These are phyloP conservation scores for Cicer bijugum DNA, from an alignment of 306 rosid genomes.

Conservation along the genomic window DNA sequence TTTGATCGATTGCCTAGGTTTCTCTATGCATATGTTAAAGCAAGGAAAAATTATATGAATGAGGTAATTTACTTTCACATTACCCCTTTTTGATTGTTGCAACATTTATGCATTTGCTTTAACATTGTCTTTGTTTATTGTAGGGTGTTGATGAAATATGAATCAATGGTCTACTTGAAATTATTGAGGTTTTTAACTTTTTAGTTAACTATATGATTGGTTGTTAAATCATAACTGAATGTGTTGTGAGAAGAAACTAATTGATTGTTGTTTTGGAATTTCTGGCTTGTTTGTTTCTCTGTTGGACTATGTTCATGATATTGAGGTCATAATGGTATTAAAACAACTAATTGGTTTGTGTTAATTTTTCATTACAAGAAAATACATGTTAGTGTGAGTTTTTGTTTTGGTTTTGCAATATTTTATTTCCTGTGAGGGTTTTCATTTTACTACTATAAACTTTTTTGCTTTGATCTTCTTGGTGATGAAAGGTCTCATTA, in stretches of 20 bases:
- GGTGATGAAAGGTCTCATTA: no score
- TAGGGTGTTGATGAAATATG: neutral
- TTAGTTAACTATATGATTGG: constrained; percentile 14
- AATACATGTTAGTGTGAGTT: constrained; percentile 82
- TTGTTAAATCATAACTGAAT: neutral
- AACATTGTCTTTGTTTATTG: neutral
- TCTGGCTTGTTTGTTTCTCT: constrained; percentile 30
- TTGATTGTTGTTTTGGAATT: neutral
- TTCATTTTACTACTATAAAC: neutral
- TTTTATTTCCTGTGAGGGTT: constrained; percentile 1
- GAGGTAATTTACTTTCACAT: constrained; percentile 45
- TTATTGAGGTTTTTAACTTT: neutral
- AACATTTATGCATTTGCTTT: neutral
- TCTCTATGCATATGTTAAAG: constrained; percentile 79
- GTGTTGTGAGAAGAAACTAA: neutral
- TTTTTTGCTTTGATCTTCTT: no score
- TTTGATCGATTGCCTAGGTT: constrained; percentile 93
- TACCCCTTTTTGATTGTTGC: neutral
- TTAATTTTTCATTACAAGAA: constrained; percentile 91
- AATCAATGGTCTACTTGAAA: neutral
- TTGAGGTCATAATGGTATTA: constrained; percentile 90
- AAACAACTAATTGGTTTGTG: constrained; percentile 38
- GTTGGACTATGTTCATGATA: constrained; percentile 80
- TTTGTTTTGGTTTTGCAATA: neutral
- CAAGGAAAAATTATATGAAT: constrained; percentile 70